Evolutionary conservation across 495 filamentous ascomycete genomes (phyloP).

Genomic region (Aspergillus olivimuriae): DNA sequence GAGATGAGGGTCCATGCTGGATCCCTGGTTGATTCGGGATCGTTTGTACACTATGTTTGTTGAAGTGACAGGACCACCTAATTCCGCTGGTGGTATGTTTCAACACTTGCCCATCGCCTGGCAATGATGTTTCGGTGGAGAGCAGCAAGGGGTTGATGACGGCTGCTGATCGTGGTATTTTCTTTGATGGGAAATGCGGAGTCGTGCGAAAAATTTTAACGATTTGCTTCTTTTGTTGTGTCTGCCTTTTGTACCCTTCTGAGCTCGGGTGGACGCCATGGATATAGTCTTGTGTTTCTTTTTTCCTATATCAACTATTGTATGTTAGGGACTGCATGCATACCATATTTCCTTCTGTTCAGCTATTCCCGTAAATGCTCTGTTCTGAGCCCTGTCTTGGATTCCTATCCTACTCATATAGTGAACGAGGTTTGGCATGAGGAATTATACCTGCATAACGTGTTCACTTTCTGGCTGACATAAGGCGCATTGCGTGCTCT

Average conservation of each 20-base stretch:
- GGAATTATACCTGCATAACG: too few relatives aligned
- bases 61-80: conserved; percentile 6
- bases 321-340: conserved; percentile 40
- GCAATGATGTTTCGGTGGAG: neutral
- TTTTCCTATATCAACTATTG: conserved; percentile 34
- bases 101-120: neutral
- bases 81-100: neutral
- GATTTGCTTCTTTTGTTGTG: conserved; percentile 34
- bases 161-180: conserved; percentile 16
- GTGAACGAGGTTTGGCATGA: too few relatives aligned
- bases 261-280: conserved; percentile 39
- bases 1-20: conserved; percentile 3
- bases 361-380: too few relatives aligned
- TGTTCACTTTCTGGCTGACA: conserved; percentile 5
- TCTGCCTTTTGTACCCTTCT: conserved; percentile 24
- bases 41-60: conserved; percentile 31
- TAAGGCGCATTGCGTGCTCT: conserved; percentile 11
- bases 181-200: conserved; percentile 27
- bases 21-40: conserved; percentile 8
- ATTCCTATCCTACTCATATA: too few relatives aligned
- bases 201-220: conserved; percentile 35
- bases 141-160: conserved; percentile 9
- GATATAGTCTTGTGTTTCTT: conserved; percentile 40
- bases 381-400: too few relatives aligned
- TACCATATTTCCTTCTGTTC: conserved; percentile 33